Base-by-base conservation (phyloP, 371 early-diverging fungal genomes). In the Coemansia sp. region DNA sequence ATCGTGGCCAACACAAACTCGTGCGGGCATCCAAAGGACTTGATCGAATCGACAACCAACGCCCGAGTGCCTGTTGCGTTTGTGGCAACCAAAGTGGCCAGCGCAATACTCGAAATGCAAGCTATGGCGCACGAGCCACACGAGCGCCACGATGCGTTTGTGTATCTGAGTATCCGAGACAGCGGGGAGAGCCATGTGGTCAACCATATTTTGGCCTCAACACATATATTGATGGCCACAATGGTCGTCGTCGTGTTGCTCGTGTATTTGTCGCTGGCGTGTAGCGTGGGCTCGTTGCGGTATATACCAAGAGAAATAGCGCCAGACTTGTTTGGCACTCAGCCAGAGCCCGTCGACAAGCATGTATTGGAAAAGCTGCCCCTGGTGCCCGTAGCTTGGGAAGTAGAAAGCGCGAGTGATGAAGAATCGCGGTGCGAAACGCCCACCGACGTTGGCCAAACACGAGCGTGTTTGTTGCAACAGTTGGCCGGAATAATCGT, bases 201-300 rank as follows among this genome's bases (percentile, higher is more conserved):
- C 3, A 52, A 47, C 55, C 76, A 61, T 13, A 54, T 71, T 0
- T 47, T 75, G 50, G 71, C 70, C 1, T 67, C 70, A 18, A 67
- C 71, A 11, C 70, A 75, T 18, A 54, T 67, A 7, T 40, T 71
- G 53, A 58, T 75, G 22, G 67, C 68, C 2, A 26, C 64, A 0
- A 57, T 67, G 56, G 71, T 42, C 4, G 31, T 67, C 22, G 3
- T 70, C 13, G 55, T 71, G 14, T 59, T 75, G 37, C 16, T 63
- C 7, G 50, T 67, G 13, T 75, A 75, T 11, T 56, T 71, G 21
- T 24, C 61, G 51, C 59, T 71, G 2, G 71, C 67, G 40, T 75
- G 76, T 51, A 75, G 61, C 54, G 57, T 75, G 8, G 76, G 76
- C 13, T 71, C 76, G 26, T 59, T 75, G 11, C 18, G 71, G 24